These are phyloP conservation scores for Holtermanniella nyarrowii DNA, from an alignment of 768 basidiomycete species.

Conservation along the genomic window DNA sequence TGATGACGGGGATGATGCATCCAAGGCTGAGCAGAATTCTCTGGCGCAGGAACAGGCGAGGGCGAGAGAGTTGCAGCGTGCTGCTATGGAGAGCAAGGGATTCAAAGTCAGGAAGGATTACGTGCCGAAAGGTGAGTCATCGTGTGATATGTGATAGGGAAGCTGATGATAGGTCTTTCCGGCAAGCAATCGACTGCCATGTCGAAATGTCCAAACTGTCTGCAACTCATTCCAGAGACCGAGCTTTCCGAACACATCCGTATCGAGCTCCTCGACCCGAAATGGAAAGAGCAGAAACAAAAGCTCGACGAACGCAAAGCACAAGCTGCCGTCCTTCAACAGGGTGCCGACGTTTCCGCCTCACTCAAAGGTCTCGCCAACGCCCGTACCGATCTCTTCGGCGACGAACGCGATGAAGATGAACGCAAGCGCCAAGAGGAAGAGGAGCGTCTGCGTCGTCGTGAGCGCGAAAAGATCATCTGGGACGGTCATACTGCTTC, in stretches of 20 bases:
- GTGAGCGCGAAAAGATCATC: constrained; percentile 86
- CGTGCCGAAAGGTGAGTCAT: constrained; percentile 70
- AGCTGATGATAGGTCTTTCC: constrained; percentile 24
- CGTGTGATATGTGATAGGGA: background rate
- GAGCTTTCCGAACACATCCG: constrained; percentile 97
- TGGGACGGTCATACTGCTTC: constrained; percentile 99
- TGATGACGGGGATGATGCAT: constrained; percentile 51
- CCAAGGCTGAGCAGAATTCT: constrained; percentile 47
- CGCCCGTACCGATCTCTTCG: constrained; percentile 96
- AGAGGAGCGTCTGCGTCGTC: constrained; percentile 65
- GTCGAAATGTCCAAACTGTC: constrained; percentile 84
- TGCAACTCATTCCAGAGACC: constrained; percentile 91
- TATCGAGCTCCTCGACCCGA: constrained; percentile 91
- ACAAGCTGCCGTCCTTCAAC: constrained; percentile 41
- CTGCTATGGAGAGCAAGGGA: constrained; percentile 42
- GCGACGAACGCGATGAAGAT: constrained; percentile 86
- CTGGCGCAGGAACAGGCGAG: constrained; percentile 58
- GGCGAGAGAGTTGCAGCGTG: constrained; percentile 70
- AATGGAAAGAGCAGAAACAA: constrained; percentile 95
- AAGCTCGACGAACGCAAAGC: constrained; percentile 78
- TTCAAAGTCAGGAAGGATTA: constrained; percentile 61
- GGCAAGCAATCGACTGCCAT: constrained; percentile 54
- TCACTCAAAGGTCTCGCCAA: constrained; percentile 87
- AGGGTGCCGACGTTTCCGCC: constrained; percentile 73
- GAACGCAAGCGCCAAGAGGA: constrained; percentile 65